Conservation (phyloP, 306 rosid genomes). For the Astragalus glycyphyllos region DNA sequence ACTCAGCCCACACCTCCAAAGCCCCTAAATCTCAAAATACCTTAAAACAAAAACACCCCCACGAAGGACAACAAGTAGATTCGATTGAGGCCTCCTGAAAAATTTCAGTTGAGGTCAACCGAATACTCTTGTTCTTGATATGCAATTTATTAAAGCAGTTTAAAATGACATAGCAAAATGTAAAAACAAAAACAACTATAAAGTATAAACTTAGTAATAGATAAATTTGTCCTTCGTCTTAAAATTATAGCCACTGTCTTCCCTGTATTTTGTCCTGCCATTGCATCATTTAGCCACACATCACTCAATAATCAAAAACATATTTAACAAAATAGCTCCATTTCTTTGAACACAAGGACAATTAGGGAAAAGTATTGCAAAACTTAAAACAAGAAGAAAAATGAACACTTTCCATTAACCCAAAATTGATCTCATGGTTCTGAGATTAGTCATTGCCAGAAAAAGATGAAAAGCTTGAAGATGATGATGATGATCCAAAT, state of each 20-base stretch:
- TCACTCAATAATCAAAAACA: constrained; percentile 20
- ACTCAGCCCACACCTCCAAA: no score
- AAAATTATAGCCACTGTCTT: constrained; percentile 95
- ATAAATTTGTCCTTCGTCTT: constrained; percentile 61
- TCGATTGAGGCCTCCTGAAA: no score
- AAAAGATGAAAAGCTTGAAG: constrained; percentile 55
- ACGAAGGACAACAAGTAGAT: no score
- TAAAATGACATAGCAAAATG: constrained; percentile 41
- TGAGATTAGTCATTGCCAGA: constrained; percentile 57
- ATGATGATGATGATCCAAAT: constrained; percentile 35
- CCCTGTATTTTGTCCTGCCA: constrained; percentile 72
- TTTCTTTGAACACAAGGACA: constrained; percentile 21
- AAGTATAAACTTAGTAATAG: constrained; percentile 13
- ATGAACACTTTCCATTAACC: background rate
- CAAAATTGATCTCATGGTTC: background rate
- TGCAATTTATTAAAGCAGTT: no score
- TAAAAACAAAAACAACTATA: constrained; percentile 29
- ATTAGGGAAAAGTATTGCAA: constrained; percentile 7
- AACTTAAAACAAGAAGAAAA: constrained; percentile 5
- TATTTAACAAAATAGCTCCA: constrained; percentile 11
- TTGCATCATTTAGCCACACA: constrained; percentile 45
- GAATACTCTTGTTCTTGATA: no score
- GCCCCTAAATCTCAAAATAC: no score
- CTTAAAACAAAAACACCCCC: no score
- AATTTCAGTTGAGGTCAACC: no score